Base-by-base conservation (phyloP, 148 eudicot species). In the Talinum fruticosum region DNA sequence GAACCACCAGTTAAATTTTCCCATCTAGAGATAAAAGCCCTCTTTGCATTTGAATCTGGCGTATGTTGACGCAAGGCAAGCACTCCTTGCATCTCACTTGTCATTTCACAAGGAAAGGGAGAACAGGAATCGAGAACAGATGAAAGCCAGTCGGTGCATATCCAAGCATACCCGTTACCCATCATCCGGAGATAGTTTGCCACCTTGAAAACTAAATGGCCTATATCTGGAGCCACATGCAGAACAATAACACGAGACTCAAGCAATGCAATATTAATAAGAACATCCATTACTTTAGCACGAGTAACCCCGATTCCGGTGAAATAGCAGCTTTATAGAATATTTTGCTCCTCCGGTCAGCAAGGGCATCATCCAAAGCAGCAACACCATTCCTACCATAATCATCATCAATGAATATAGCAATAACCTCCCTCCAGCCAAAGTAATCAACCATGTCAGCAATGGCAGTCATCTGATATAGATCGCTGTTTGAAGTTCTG, bases 101-200 rank as follows among this genome's bases (percentile, higher is more conserved):
- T 82, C 47, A 69, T 67, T 30, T 81, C 87, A 13, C 84, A 49
- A 30, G 87, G 86, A 66, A 89, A 78, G 65, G 88, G 88, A 29
- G 89, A 83, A 61, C 82, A 71, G 21, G 98, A 84, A 81, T 96
- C 99, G 23, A 91, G 64, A 79, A 80, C 81, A 54, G 95, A 85
- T 10, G 97, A 85, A 81, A 96, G 95, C 98, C 97, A 96, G 75
- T 96, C 99, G 0, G 97, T 96, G 16, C 92, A 86, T 69, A 96
- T 87, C 98, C 99, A 96, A 79, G 84, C 99, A 82, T 91, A 91
- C 44, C 97, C 98, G 69, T 86, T 89, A 35, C 85, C 90, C 89
- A 88, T 85, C 97, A 96, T 91, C 75, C 90, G 90, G 69, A 96
- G 92, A 85, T 87, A 90, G 36, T 81, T 83, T 33, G 98, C 97